Evolutionary conservation across 176 grass and related monocot species (phyloP).

Genomic region (Cymbopogon citratus): DNA sequence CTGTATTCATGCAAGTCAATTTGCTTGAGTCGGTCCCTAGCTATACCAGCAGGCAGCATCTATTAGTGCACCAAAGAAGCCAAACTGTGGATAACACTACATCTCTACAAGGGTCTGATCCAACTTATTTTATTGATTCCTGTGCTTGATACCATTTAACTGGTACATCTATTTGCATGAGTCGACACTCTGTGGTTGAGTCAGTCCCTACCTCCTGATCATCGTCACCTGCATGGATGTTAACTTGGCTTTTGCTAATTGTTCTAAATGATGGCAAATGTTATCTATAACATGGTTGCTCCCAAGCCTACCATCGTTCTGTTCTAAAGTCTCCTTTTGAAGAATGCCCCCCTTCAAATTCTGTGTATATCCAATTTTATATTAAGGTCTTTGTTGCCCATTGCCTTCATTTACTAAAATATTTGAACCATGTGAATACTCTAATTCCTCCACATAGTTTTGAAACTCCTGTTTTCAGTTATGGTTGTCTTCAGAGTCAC

Average conservation of each 20-base stretch:
- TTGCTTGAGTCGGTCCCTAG: neutral
- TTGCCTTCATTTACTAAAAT: neutral
- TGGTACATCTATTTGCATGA: neutral
- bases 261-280: neutral
- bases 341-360: neutral
- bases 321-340: neutral
- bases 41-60: neutral
- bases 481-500: neutral
- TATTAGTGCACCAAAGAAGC: constrained; percentile 2
- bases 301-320: neutral
- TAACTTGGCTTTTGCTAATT: neutral
- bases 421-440: neutral
- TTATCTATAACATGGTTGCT: neutral
- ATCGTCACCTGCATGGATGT: neutral
- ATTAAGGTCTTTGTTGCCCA: neutral
- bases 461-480: neutral
- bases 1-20: neutral
- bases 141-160: neutral
- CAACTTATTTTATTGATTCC: constrained; percentile 5
- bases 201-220: neutral
- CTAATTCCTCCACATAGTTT: neutral
- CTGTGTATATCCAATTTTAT: neutral
- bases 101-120: neutral
- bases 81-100: neutral
- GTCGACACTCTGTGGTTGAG: neutral